A percentile compares a stretch with the other conserved stretches of the same genome.
Evolutionary conservation across 192 early-diverging fungal species (phyloP).

Genomic region (Coemansia sp.): DNA sequence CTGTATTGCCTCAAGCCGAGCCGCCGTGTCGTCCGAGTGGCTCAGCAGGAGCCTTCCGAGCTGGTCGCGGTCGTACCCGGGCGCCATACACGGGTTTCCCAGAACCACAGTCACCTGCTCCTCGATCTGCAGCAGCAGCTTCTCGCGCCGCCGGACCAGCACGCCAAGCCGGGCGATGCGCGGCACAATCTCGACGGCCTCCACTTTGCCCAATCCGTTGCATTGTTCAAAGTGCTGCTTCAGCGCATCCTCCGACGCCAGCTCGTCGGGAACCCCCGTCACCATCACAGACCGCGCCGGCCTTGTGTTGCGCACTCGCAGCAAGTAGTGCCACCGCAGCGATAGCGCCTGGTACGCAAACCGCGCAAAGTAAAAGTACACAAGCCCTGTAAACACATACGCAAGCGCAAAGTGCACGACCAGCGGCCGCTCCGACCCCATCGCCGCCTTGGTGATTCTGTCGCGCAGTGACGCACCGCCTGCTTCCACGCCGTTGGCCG

Average conservation of each 20-base stretch:
- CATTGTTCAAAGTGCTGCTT: conserved; percentile 62
- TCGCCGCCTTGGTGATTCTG: conserved; percentile 24
- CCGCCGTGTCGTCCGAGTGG: background rate
- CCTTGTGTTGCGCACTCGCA: conserved; percentile 47
- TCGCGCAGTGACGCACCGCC: background rate
- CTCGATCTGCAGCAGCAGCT: conserved; percentile 59
- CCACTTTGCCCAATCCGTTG: conserved; percentile 59
- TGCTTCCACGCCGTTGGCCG: too few species aligned
- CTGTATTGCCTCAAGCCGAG: conserved; percentile 7
- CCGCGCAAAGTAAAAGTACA: conserved; percentile 50
- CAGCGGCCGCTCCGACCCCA: conserved; percentile 40
- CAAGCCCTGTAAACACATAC: conserved; percentile 54
- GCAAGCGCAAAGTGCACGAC: conserved; percentile 53
- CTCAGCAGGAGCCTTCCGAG: conserved; percentile 15
- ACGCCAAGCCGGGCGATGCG: conserved; percentile 57
- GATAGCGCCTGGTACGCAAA: conserved; percentile 53
- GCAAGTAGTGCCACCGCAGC: conserved; percentile 54
- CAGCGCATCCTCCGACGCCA: conserved; percentile 56
- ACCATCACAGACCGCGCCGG: conserved; percentile 68
- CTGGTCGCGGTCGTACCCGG: conserved; percentile 62
- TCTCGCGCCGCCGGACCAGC: conserved; percentile 58
- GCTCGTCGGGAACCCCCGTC: conserved; percentile 59
- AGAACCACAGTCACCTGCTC: conserved; percentile 55
- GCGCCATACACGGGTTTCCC: conserved; percentile 68
- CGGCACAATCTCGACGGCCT: conserved; percentile 61